Percentiles rank a stretch among this genome's conserved stretches.
These are phyloP conservation scores for Lippia alba DNA, from an alignment of 305 asterid genomes.

Conservation along the genomic window DNA sequence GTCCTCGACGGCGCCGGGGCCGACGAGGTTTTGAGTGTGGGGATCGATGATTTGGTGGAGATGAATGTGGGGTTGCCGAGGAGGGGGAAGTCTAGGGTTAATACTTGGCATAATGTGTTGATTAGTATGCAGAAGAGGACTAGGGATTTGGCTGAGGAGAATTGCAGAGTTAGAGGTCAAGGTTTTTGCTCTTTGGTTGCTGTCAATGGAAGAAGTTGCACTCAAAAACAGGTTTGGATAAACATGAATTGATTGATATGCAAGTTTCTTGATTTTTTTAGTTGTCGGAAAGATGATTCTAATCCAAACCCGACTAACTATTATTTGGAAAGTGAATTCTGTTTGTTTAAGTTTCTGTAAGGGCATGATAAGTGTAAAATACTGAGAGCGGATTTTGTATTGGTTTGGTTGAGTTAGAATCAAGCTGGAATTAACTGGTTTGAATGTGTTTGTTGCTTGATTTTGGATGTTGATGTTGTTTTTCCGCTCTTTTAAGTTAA, in stretches of 20 bases:
- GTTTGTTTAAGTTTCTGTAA: too few species aligned
- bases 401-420: too few species aligned
- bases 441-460: slow-evolving; percentile 13
- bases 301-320: too few species aligned
- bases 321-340: too few species aligned
- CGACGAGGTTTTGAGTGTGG: slow-evolving; percentile 63
- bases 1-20: slow-evolving; percentile 65
- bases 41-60: slow-evolving; percentile 63
- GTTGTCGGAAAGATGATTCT: too few species aligned
- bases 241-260: neutral
- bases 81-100: slow-evolving; percentile 69
- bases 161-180: slow-evolving; percentile 25
- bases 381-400: too few species aligned
- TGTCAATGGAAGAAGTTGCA: slow-evolving; percentile 43
- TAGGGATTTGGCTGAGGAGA: slow-evolving; percentile 49
- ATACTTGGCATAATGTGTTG: slow-evolving; percentile 85
- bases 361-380: too few species aligned
- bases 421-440: neutral
- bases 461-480: neutral
- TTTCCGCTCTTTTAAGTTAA: slow-evolving; percentile 18
- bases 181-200: slow-evolving; percentile 35
- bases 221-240: slow-evolving; percentile 43
- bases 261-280: neutral
- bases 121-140: slow-evolving; percentile 77
- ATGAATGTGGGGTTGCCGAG: slow-evolving; percentile 80